Percentiles rank a stretch among this genome's conserved stretches.
These are phyloP conservation scores for Capsicum chinense DNA, from an alignment of 257 asterid species.

Conservation along the genomic window DNA sequence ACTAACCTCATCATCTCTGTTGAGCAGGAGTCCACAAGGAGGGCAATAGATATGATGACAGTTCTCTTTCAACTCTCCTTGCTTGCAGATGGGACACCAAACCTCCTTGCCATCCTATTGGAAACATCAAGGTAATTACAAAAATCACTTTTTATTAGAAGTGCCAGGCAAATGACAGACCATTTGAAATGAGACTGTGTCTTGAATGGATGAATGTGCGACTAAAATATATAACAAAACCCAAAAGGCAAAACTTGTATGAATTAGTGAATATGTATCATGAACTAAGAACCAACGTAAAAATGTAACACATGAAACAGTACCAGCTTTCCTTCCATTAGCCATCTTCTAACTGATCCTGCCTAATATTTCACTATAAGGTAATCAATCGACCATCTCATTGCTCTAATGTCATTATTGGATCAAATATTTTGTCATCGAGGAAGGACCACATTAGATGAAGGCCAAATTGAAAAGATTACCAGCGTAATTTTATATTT, in stretches of 20 bases:
- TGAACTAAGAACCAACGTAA: not conserved
- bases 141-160: not conserved
- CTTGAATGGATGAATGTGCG: not conserved
- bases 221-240: conserved; percentile 1
- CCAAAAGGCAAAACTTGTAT: not conserved
- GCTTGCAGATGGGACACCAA: conserved; percentile 97
- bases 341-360: not conserved
- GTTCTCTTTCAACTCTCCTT: conserved; percentile 68
- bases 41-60: conserved; percentile 59
- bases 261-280: not conserved
- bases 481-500: not conserved
- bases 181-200: not conserved
- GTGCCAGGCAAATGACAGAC: not conserved
- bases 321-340: conserved; percentile 22
- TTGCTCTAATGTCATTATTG: not conserved
- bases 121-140: conserved; percentile 35
- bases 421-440: not conserved
- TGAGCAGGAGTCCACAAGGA: conserved; percentile 64
- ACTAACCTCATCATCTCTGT: conserved; percentile 71
- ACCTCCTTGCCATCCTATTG: conserved; percentile 60
- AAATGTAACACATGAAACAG: not conserved
- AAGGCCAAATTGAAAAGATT: not conserved
- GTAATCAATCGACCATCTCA: conserved; percentile 16
- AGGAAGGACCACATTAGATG: not conserved
- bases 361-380: not conserved